Base-by-base conservation (phyloP, 139 green algal species). In the Tetraselmis striata region DNA sequence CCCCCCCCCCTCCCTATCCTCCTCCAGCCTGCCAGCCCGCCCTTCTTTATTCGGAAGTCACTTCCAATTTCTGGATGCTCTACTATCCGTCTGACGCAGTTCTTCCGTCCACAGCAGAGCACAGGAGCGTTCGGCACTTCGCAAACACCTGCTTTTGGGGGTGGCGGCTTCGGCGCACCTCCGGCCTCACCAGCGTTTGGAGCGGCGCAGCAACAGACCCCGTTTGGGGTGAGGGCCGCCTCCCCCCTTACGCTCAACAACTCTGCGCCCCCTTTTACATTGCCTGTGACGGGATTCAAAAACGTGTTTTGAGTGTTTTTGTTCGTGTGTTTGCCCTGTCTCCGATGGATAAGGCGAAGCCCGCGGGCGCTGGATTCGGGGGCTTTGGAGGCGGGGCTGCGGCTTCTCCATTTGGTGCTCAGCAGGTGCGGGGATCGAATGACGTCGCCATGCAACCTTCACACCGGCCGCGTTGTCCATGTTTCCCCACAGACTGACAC, bases 111-210 rank as follows among this genome's bases (percentile, higher is more conserved):
- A 11, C 28, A n/a, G 25, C n/a, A 31, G 26, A 30, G 26, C 27
- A 31, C 18, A 0, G 5, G 0, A 29, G 31, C 29, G 28, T 28
- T 82, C 75, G 59, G 23, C 28, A 32, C 30, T 1, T 77, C 59
- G 2, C 27, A 25, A 23, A 22, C 27, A 25, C 28, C n/a, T 58
- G 28, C 23, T 28, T 77, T 77, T 84, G 76, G 1, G 26, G 59
- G 26, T 77, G 27, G 26, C 32, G n/a, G 22, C 59, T 29, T 76
- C 25, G 79, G 77, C 23, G 23, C 30, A 59, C 24, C 58, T 45
- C 81, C 84, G 81, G 76, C 67, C 25, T 29, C 80, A 74, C 85
- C 85, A 11, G 85, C 85, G 23, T 89, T 89, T 80, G 85, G 85
- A 1, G 77, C 77, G 2, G 25, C 81, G 0, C 59, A 59, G 74